Conservation (phyloP, 2,329 filamentous ascomycete genomes). For the Alternaria infectoria region DNA sequence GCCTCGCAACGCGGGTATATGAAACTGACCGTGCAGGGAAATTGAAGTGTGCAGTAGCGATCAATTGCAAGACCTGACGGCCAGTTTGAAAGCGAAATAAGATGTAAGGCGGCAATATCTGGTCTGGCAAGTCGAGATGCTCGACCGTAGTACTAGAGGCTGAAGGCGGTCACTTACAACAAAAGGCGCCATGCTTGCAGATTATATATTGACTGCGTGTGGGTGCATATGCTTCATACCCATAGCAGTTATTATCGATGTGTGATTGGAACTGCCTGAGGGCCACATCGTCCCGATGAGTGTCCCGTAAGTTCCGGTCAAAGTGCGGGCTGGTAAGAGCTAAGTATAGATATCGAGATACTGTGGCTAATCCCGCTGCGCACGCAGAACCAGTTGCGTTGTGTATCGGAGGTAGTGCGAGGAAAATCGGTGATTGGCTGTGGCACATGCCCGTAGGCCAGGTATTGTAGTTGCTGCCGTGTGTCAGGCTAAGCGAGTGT, state of each 20-base stretch:
- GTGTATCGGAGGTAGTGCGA: background rate
- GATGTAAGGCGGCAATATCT: too few species aligned
- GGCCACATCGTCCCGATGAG: accelerated
- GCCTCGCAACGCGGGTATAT: accelerated
- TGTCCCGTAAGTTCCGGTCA: background rate
- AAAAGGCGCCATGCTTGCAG: too few species aligned
- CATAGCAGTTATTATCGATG: accelerated
- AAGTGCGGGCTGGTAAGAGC: accelerated
- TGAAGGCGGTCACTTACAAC: too few species aligned
- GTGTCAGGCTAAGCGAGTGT: background rate
- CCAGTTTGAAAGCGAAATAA: too few species aligned
- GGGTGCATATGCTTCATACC: background rate
- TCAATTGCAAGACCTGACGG: background rate
- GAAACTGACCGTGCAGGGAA: accelerated
- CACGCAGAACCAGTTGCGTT: accelerated
- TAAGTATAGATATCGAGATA: background rate
- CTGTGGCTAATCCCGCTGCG: background rate
- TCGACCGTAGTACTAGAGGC: too few species aligned
- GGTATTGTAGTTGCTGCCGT: background rate
- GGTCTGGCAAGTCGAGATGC: too few species aligned
- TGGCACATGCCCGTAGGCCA: background rate
- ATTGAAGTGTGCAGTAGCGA: accelerated
- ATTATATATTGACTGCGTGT: too few species aligned
- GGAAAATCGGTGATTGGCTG: background rate
- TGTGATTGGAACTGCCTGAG: accelerated